These are phyloP conservation scores for Ophiocordyceps australis DNA, from an alignment of 2,329 filamentous ascomycete genomes.

Conservation along the genomic window DNA sequence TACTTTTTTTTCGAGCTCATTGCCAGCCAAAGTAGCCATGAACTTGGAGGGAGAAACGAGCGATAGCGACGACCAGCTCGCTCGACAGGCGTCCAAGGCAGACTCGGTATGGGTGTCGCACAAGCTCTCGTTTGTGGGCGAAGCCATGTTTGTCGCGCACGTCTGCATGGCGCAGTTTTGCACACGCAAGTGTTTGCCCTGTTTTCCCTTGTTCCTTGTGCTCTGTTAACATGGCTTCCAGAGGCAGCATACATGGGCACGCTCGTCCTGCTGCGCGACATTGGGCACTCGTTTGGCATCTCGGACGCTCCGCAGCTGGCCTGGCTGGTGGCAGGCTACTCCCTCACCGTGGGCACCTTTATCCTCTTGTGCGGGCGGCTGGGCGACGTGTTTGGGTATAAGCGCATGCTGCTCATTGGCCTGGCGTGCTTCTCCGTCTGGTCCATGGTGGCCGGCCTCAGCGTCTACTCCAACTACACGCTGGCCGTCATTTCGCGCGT, in stretches of 20 bases:
- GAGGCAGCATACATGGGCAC: conserved; percentile 14
- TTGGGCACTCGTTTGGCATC: conserved; percentile 26
- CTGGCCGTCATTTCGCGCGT: conserved; percentile 33
- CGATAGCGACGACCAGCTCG: not conserved
- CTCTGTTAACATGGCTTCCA: conserved; percentile 2
- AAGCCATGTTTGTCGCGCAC: conserved; percentile 19
- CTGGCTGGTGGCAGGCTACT: conserved; percentile 41
- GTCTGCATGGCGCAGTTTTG: conserved; percentile 27
- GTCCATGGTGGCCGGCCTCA: conserved; percentile 26
- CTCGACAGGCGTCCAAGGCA: conserved; percentile 1
- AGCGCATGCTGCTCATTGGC: conserved; percentile 32
- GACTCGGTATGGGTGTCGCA: conserved; percentile 6
- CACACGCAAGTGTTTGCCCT: conserved; percentile 8
- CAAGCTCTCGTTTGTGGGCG: conserved; percentile 8
- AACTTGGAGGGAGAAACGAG: not conserved
- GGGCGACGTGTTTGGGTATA: conserved; percentile 39
- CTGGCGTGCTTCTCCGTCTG: conserved; percentile 35
- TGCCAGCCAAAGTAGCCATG: no score
- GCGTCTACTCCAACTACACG: conserved; percentile 17
- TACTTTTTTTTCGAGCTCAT: no score
- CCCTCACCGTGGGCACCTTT: conserved; percentile 35
- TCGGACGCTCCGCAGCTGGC: conserved; percentile 23
- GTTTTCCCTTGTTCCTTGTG: not conserved
- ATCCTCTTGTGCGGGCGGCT: conserved; percentile 37
- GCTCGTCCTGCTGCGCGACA: conserved; percentile 26